Conservation (phyloP, 192 early-diverging fungal species). For the Rhizophagus clarus region DNA sequence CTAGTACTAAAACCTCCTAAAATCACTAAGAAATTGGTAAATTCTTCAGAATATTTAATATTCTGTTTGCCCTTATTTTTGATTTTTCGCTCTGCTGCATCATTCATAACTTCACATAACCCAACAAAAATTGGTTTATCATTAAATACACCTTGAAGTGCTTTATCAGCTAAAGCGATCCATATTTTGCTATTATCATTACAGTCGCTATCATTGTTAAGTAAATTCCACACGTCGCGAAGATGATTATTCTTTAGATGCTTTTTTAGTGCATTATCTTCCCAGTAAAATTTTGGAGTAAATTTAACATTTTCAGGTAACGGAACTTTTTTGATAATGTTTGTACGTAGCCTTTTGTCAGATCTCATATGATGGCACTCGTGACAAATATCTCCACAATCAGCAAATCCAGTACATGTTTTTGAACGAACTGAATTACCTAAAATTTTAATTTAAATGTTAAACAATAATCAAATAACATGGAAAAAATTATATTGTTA, state of each 20-base stretch:
- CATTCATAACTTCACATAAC: not conserved
- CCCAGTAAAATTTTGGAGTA: not conserved
- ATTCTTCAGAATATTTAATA: not conserved
- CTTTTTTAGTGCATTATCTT: not conserved
- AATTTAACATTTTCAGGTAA: slow-evolving; percentile 16
- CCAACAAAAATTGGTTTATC: not conserved
- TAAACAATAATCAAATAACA: too few species aligned
- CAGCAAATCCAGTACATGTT: too few species aligned
- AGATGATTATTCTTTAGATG: not conserved
- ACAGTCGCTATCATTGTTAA: not conserved
- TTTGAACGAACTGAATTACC: too few species aligned
- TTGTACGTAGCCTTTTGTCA: too few species aligned
- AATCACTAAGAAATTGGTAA: not conserved
- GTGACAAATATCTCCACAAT: too few species aligned
- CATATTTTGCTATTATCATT: not conserved
- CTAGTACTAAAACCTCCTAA: not conserved
- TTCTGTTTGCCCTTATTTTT: not conserved
- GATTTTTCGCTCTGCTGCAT: not conserved
- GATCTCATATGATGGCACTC: too few species aligned
- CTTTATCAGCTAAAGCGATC: not conserved
- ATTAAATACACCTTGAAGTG: not conserved
- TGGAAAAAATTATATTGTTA: too few species aligned
- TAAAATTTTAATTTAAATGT: too few species aligned
- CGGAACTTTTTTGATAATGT: not conserved
- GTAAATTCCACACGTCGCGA: not conserved